Conservation (phyloP, 345 rosid genomes). For the Syzygium oleosum region DNA sequence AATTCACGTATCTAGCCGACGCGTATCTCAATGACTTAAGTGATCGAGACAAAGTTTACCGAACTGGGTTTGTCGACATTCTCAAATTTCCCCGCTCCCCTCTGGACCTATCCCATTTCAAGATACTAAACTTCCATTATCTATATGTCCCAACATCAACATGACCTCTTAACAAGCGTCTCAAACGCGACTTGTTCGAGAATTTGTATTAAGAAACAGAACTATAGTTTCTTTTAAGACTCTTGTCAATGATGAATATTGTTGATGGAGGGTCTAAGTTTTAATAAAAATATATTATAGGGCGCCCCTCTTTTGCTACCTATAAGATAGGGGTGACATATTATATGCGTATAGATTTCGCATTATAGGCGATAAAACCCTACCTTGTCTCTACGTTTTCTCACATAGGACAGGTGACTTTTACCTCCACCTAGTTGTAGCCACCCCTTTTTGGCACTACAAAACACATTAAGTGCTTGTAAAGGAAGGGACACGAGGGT, state of each 20-base stretch:
- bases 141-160: not conserved
- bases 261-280: not conserved
- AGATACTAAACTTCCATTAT: not conserved
- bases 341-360: not conserved
- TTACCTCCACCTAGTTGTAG: not conserved
- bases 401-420: not conserved
- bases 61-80: not conserved
- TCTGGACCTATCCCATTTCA: not conserved
- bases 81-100: not conserved
- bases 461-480: not conserved
- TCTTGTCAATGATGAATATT: not conserved
- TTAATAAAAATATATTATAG: not conserved
- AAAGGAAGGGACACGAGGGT: not conserved
- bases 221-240: not conserved
- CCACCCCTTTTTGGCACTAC: not conserved
- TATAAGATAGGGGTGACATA: not conserved
- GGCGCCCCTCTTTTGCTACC: not conserved
- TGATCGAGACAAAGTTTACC: not conserved
- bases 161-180: not conserved
- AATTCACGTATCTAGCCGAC: not conserved
- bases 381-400: not conserved
- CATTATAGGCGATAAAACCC: not conserved
- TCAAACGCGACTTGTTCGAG: not conserved
- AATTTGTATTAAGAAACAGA: not conserved
- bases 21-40: not conserved